Base-by-base conservation (phyloP, 2,329 filamentous ascomycete species). In the Cladosporium halotolerans region DNA sequence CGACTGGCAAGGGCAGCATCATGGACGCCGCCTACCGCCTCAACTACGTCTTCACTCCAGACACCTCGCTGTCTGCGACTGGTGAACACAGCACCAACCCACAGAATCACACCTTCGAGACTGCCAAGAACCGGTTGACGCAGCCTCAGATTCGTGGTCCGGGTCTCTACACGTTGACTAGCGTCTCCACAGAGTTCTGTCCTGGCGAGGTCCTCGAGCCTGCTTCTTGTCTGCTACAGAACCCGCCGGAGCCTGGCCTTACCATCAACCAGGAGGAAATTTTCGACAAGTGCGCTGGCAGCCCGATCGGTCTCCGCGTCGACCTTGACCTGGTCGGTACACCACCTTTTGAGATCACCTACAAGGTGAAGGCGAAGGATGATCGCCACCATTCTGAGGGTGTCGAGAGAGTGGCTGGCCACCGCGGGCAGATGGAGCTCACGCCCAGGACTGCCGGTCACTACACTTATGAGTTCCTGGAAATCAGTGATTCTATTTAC, bases 211-310 rank as follows among this genome's bases (percentile, higher is more conserved):
- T 99, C 4, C 79, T 92, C 59, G 93, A 99, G 68, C 93, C 93
- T 28, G 88, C 92, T 2, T 93, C 91, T n/a, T 97, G 92, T 68
- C 77, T 96, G 55, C 75, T 99, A 51, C 79, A 95, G 60, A 99
- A 97, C 60, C 93, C 93, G 4, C 85, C 93, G 0, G 85, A 96
- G 70, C 93, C 93, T 9, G 82, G 85, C 52, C 70, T 99, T 54
- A 77, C 81, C 4, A 75, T 99, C 46, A 80, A 79, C 32, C 79
- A 83, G 6, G 87, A 95, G 62, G 85, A 90, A 57, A 90, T 99
- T 41, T 87, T 89, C 49, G 93, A 99, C 70, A 95, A 95, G 67
- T 99, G 93, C 68, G 92, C 91, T 34, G 90, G 91, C 45, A 96
- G 90, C 65, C 89, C 93, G 0, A 88, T 99, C 57, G 93, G 93